Evolutionary conservation across 225 moss, liverwort and hornwort genomes (phyloP), one percentile per base, ranked within the genome.

Genomic region (Climacium dendroides): DNA sequence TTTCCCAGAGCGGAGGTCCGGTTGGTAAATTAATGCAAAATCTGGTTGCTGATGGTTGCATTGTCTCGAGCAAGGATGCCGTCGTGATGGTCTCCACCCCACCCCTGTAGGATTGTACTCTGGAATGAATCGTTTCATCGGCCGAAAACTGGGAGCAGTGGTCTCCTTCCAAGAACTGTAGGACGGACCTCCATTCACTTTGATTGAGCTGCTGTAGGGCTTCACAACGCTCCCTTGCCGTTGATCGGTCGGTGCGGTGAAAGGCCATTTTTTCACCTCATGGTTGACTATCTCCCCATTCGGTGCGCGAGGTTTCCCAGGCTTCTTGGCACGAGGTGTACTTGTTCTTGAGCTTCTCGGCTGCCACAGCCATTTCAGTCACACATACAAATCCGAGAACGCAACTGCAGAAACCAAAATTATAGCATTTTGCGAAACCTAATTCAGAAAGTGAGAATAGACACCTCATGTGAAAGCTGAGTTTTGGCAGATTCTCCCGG

Each of bases 91-190:
- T 74, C 86, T 86, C 88, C 88, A 91, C 18, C 48, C 67, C 43
- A 50, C 24, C 58, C 59, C 58, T 35, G 72, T 13, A 19, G 79
- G 80, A 52, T 83, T 83, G 25, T 71, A 64, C 74, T 86, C 91
- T 25, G 91, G 91, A 89, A 91, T 86, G 43, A 65, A 83, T 83
- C 90, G 83, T 57, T 72, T 82, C 72, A 50, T 83, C 14, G 88
- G 90, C 29, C 86, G 90, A 73, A 86, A 88, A 17, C 14, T 58
- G 3, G 88, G 90, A 83, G 88, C 58, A 29, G 23, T 88, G 43
- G 90, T 90, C 52, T 88, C 88, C 79, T 52, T 90, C 88, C 88
- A 88, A 47, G 90, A 88, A 66, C 83, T 88, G 66, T 88, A 88
- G 15, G 90, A 79, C 48, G 88, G 83, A 24, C 90, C 83, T 71